phyloP scores from a whole-genome alignment of 805 yeast species.

The Candida verbasci region DNA sequence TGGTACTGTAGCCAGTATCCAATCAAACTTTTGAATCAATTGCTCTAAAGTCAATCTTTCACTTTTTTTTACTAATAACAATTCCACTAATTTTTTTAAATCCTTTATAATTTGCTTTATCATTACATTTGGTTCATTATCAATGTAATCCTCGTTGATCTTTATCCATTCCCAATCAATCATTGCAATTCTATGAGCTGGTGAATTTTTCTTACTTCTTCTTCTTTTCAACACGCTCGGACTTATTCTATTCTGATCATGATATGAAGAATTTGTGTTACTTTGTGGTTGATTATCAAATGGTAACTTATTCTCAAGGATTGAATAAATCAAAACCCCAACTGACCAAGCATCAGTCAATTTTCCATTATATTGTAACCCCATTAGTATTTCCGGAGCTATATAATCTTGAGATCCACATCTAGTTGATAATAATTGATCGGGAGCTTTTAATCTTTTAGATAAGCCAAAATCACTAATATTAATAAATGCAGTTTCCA shows the following conservation, averaged over 20 bases:
- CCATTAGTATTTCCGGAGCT: slow-evolving; percentile 89
- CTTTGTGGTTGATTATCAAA: slow-evolving; percentile 76
- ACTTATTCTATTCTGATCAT: slow-evolving; percentile 21
- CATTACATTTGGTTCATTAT: slow-evolving; percentile 9
- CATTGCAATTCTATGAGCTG: slow-evolving; percentile 87
- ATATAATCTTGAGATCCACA: slow-evolving; percentile 98
- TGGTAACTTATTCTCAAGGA: slow-evolving; percentile 84
- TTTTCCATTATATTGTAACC: slow-evolving; percentile 86
- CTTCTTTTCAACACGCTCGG: slow-evolving; percentile 42
- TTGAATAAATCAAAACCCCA: slow-evolving; percentile 84
- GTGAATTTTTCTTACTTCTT: slow-evolving; percentile 40
- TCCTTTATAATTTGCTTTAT: slow-evolving; percentile 15
- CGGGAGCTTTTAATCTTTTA: slow-evolving; percentile 54
- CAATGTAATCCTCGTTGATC: slow-evolving; percentile 17
- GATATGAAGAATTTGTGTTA: slow-evolving; percentile 5
- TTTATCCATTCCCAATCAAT: slow-evolving; percentile 87
- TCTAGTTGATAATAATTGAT: slow-evolving; percentile 71
- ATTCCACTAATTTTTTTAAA: slow-evolving; percentile 27
- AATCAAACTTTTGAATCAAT: slow-evolving; percentile 17
- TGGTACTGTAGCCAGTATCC: slow-evolving; percentile 22
- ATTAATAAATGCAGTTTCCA: slow-evolving; percentile 32
- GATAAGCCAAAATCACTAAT: slow-evolving; percentile 90
- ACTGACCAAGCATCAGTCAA: slow-evolving; percentile 93
- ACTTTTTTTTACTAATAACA: slow-evolving; percentile 35
- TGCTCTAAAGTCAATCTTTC: slow-evolving; percentile 19